These are phyloP conservation scores for Cryptosporidium sp. DNA, from an alignment of 169 alveolate species.

Conservation along the genomic window DNA sequence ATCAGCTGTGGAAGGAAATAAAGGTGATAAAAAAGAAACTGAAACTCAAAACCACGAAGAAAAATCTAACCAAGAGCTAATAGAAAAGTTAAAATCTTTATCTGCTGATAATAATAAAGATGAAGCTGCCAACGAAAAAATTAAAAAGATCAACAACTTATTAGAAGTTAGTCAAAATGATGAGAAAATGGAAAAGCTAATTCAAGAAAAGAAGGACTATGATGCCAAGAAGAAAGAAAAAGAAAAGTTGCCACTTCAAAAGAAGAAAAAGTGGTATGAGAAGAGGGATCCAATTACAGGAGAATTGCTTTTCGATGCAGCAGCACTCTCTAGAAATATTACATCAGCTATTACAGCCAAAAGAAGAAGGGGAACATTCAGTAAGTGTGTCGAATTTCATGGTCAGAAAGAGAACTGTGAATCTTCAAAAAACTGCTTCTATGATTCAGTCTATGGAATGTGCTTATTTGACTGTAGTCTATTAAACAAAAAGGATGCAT, in stretches of 20 bases:
- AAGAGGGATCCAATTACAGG: constrained; percentile 72
- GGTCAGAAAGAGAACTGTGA: constrained; percentile 65
- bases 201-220: constrained; percentile 53
- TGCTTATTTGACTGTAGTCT: constrained; percentile 52
- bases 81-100: constrained; percentile 45
- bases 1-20: background rate
- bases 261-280: constrained; percentile 62
- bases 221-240: constrained; percentile 34
- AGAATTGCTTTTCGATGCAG: constrained; percentile 55
- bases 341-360: constrained; percentile 44
- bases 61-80: constrained; percentile 27
- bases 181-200: constrained; percentile 22
- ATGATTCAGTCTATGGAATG: constrained; percentile 59
- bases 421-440: constrained; percentile 35
- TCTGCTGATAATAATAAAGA: background rate
- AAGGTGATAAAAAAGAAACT: background rate
- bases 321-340: constrained; percentile 51
- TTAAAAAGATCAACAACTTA: constrained; percentile 4
- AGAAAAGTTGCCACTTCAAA: constrained; percentile 17
- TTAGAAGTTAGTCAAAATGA: constrained; percentile 1
- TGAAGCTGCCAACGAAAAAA: background rate
- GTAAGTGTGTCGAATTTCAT: constrained; percentile 40
- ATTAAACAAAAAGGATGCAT: constrained; percentile 55
- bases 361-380: constrained; percentile 59
- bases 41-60: background rate